These are phyloP conservation scores for Thalia dealbata DNA, from an alignment of 176 grass and related monocot genomes.

Conservation along the genomic window DNA sequence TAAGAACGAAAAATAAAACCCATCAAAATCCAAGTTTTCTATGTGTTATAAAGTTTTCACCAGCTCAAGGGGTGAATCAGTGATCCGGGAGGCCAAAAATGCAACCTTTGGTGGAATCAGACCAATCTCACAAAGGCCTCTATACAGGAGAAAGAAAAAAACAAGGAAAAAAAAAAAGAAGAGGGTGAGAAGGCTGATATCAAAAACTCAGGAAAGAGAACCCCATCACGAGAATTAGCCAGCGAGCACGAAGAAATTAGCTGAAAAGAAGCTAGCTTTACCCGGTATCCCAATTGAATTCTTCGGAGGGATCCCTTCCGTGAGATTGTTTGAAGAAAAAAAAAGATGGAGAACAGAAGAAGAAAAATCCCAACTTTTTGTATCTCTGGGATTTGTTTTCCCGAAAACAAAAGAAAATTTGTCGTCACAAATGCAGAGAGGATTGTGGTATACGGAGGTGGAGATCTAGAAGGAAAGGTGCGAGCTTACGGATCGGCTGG, in stretches of 20 bases:
- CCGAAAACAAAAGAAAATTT: not conserved
- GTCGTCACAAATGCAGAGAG: not conserved
- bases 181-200: not conserved
- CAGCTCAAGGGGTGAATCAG: conserved; percentile 4
- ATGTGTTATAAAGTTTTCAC: not conserved
- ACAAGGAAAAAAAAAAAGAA: not conserved
- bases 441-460: not conserved
- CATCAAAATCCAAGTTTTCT: conserved; percentile 5
- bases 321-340: not conserved
- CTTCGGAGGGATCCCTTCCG: conserved; percentile 6
- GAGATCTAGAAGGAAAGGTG: not conserved
- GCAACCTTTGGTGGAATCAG: conserved; percentile 12
- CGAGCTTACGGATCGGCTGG: not conserved
- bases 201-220: not conserved
- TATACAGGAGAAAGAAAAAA: not conserved
- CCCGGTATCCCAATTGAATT: not conserved
- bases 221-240: not conserved
- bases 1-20: conserved; percentile 3
- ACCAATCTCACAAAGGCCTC: conserved; percentile 3
- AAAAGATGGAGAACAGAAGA: not conserved
- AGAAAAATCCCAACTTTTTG: not conserved
- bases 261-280: not conserved
- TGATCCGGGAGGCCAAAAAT: conserved; percentile 11
- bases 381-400: not conserved
- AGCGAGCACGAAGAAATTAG: not conserved